Percentiles rank a stretch among this genome's conserved stretches.
Evolutionary conservation across 108 stramenopile genomes (phyloP).

Genomic region (Cyclotella atomus): DNA sequence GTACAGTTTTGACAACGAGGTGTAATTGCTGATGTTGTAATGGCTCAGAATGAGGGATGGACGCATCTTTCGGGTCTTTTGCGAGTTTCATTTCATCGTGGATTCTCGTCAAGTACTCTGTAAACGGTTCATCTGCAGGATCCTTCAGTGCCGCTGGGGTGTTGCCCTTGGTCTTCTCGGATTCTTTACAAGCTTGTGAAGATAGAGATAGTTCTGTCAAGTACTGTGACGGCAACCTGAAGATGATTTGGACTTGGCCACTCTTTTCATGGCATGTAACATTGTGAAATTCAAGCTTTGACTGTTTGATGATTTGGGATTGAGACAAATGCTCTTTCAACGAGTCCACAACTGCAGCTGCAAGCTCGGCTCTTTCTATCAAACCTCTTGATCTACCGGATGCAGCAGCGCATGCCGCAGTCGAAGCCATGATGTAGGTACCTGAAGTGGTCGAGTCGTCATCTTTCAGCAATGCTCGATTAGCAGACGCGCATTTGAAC

Average conservation of each 20-base stretch:
- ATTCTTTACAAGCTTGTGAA: neutral
- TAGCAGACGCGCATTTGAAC: slow-evolving; percentile 45
- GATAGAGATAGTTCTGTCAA: neutral
- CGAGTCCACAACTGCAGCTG: slow-evolving; percentile 33
- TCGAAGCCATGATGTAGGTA: slow-evolving; percentile 33
- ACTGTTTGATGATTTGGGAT: neutral
- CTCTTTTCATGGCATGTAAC: slow-evolving; percentile 46
- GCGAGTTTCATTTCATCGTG: no score
- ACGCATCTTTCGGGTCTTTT: no score
- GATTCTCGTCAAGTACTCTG: slow-evolving; percentile 29
- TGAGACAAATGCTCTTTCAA: slow-evolving; percentile 16
- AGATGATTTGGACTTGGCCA: slow-evolving; percentile 50
- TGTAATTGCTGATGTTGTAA: slow-evolving; percentile 27
- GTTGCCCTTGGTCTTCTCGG: neutral
- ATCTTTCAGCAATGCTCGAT: slow-evolving; percentile 18
- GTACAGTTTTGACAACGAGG: slow-evolving; percentile 63
- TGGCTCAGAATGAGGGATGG: no score
- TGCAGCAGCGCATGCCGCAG: slow-evolving; percentile 68
- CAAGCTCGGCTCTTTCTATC: slow-evolving; percentile 40
- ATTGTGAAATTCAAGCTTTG: slow-evolving; percentile 8
- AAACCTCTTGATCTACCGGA: slow-evolving; percentile 56
- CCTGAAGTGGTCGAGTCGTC: neutral
- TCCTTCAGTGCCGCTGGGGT: neutral
- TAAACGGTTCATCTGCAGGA: slow-evolving; percentile 19
- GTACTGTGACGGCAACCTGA: slow-evolving; percentile 10